Conservation (phyloP, 2,329 filamentous ascomycete genomes). For the Xylariales sp. region DNA sequence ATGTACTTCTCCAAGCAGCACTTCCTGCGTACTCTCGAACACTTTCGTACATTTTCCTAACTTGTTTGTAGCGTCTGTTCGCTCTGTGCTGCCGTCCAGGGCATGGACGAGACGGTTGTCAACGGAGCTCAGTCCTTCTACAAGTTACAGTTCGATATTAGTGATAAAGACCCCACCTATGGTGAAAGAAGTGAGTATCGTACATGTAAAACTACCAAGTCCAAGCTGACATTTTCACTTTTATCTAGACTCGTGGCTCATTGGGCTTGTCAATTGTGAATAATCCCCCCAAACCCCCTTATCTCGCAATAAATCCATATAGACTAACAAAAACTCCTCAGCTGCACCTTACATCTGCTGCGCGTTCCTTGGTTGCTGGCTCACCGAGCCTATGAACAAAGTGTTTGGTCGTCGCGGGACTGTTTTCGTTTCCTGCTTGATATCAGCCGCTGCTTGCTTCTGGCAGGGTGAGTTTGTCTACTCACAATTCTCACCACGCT, state of each 20-base stretch:
- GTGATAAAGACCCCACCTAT: slow-evolving; percentile 28
- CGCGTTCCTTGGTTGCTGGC: slow-evolving; percentile 67
- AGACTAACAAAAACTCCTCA: slow-evolving; percentile 7
- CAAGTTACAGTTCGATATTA: slow-evolving; percentile 56
- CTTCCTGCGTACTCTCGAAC: no score
- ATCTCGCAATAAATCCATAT: neutral
- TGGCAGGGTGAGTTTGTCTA: no score
- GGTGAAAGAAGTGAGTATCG: neutral
- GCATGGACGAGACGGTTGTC: slow-evolving; percentile 68
- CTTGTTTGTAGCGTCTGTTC: slow-evolving; percentile 24
- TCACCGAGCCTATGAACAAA: slow-evolving; percentile 68
- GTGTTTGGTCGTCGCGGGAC: slow-evolving; percentile 66
- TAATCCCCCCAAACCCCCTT: neutral
- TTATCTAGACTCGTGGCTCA: slow-evolving; percentile 45
- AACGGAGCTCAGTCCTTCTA: slow-evolving; percentile 67
- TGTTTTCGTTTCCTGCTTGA: slow-evolving; percentile 63
- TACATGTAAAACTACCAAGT: slow-evolving; percentile 4
- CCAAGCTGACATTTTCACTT: neutral
- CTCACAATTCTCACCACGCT: slow-evolving; percentile 22
- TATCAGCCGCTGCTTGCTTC: slow-evolving; percentile 45
- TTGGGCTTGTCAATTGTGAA: slow-evolving; percentile 54
- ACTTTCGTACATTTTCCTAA: no score
- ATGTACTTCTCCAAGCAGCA: neutral
- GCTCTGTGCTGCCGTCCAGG: slow-evolving; percentile 58
- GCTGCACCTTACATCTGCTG: slow-evolving; percentile 60